A percentile compares a stretch with the other conserved stretches of the same genome.
Conservation (phyloP, 2,329 filamentous ascomycete genomes). For the Verticillium longisporum region DNA sequence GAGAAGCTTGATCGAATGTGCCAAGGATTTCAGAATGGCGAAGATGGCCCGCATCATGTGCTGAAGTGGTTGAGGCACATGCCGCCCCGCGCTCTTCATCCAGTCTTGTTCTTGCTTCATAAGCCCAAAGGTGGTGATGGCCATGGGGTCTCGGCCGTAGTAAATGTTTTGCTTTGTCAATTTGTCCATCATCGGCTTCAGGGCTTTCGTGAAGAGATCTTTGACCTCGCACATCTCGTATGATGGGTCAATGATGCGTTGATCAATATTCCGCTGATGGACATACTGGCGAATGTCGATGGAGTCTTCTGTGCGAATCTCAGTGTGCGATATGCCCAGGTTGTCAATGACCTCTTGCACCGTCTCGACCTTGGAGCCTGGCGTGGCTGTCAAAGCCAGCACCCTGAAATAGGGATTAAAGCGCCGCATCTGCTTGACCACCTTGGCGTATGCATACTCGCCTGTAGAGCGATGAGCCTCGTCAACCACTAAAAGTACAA, state of each 20-base stretch:
- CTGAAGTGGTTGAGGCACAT: conserved; percentile 61
- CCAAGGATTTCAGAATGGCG: conserved; percentile 68
- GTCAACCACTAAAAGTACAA: conserved; percentile 86
- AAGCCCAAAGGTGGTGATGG: conserved; percentile 76
- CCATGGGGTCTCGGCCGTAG: conserved; percentile 76
- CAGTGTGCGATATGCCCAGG: conserved; percentile 82
- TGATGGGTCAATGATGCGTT: conserved; percentile 74
- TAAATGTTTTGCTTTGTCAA: conserved; percentile 78
- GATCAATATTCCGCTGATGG: conserved; percentile 74
- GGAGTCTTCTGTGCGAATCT: conserved; percentile 92
- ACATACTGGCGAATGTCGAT: conserved; percentile 90
- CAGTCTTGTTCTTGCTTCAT: conserved; percentile 71
- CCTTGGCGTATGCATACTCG: conserved; percentile 91
- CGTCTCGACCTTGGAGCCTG: conserved; percentile 81
- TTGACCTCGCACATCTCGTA: conserved; percentile 79
- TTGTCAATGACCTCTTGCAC: conserved; percentile 95
- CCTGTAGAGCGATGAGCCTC: conserved; percentile 94
- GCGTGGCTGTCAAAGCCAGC: conserved; percentile 87
- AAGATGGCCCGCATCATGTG: conserved; percentile 76
- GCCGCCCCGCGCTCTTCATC: conserved; percentile 65
- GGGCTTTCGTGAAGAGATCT: conserved; percentile 70
- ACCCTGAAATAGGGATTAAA: conserved; percentile 91
- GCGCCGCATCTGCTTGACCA: conserved; percentile 76
- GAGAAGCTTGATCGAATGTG: conserved; percentile 84
- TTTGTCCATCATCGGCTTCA: conserved; percentile 76